These are phyloP conservation scores for Cystofilobasidium ferigula DNA, from an alignment of 768 basidiomycete species.

Conservation along the genomic window DNA sequence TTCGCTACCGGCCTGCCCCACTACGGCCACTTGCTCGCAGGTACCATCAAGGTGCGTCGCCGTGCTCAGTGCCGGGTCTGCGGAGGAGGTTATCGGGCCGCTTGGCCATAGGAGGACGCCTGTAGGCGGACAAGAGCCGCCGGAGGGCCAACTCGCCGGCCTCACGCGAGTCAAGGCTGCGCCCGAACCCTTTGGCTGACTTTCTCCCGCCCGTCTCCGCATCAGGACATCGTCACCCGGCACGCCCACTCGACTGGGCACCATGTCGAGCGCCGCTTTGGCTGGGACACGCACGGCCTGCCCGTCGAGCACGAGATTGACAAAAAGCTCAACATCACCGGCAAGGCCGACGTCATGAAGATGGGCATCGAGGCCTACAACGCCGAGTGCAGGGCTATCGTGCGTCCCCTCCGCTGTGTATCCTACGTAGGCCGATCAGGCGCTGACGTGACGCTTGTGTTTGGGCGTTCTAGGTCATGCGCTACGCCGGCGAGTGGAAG, in stretches of 20 bases:
- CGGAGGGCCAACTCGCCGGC: too few species aligned
- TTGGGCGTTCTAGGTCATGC: constrained; percentile 51
- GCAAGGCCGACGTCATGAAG: constrained; percentile 80
- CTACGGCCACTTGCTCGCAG: constrained; percentile 81
- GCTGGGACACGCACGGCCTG: constrained; percentile 98
- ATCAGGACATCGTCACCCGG: constrained; percentile 89
- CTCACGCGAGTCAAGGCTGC: not conserved
- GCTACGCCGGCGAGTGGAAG: constrained; percentile 89
- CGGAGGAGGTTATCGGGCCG: not conserved
- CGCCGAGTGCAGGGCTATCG: constrained; percentile 86
- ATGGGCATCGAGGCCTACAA: constrained; percentile 99
- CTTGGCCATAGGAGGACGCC: constrained; percentile 9
- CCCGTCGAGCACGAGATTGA: constrained; percentile 99
- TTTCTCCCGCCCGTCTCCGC: not conserved
- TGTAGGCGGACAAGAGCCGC: too few species aligned
- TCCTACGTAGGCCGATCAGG: too few species aligned
- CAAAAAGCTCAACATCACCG: constrained; percentile 82
- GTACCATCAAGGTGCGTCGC: constrained; percentile 37
- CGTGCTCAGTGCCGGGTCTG: too few species aligned
- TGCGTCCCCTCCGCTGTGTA: not conserved
- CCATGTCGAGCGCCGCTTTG: constrained; percentile 86
- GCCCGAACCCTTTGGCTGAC: not conserved
- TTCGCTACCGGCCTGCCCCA: constrained; percentile 96
- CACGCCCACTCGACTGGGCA: constrained; percentile 87
- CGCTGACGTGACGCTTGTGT: too few species aligned